Evolutionary conservation across 768 basidiomycete species (phyloP), one percentile per base, ranked within the genome.

Genomic region (Macrolepiota fuliginosa): DNA sequence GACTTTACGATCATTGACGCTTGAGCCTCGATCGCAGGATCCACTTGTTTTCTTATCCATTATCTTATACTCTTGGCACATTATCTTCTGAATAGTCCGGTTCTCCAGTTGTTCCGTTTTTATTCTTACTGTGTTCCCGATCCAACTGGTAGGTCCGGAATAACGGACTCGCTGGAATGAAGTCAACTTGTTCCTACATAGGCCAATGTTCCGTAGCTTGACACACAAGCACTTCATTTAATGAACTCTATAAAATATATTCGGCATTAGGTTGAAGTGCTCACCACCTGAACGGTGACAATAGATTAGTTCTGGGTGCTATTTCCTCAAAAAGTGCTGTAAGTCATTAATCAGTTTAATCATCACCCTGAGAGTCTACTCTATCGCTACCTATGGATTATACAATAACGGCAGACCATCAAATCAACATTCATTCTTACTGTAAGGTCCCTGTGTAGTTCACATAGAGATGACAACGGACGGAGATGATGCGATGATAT

Each of bases 1-100:
- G 25, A 17, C 29, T 47, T 56, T 25, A 59, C 58, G 37, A 40
- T 52, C 58, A 32, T 32, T 59, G 15, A 35, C 15, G 15, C 4
- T 50, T 32, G 56, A 22, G 36, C 36, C 10, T 51, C 27, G 36
- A 19, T 61, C 52, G 29, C 22, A 54, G 51, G 59, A 52, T 29
- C 58, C 49, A 29, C 22, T 54, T 49, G 45, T 39, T 55, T 54
- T 61, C 53, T 61, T 61, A 53, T 47, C 25, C n/a, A 42, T 17
- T 13, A 47, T 54, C 59, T 42, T 54, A 55, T 61, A 37, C 60
- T 32, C 54, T 37, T 54, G 54, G 45, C 24, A 13, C 54, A 49
- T 54, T 27, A 37, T 27, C 27, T 49, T 61, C 46, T 32, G 60
- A 37, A 46, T 35, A 35, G 60, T 7, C 53, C 27, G 24, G 19